Conservation (phyloP, 208 protist species). For the Acanthamoeba triangularis region DNA sequence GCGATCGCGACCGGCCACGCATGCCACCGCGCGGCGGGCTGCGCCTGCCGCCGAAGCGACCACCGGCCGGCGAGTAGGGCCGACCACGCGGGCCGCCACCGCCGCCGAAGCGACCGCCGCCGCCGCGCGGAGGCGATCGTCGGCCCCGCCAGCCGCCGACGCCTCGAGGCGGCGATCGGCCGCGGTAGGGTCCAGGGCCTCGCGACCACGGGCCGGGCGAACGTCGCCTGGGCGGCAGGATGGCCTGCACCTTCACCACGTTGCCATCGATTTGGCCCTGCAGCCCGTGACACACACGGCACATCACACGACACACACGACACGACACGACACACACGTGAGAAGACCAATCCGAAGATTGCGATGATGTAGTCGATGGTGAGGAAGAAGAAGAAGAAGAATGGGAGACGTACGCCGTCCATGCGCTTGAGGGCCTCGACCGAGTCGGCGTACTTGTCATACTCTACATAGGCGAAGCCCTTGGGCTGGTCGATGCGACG, state of each 20-base stretch:
- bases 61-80: neutral
- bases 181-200: conserved; percentile 6
- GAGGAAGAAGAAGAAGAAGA: neutral
- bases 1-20: no score
- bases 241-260: conserved; percentile 30
- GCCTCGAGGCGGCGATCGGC: conserved; percentile 12
- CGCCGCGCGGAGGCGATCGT: neutral
- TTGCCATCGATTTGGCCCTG: conserved; percentile 71
- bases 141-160: neutral
- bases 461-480: conserved; percentile 42
- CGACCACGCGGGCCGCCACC: neutral
- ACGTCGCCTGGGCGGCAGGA: conserved; percentile 31
- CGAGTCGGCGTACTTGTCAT: conserved; percentile 23
- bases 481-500: conserved; percentile 38
- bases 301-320: neutral
- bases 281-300: neutral
- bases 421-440: conserved; percentile 47
- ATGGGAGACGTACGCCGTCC: conserved; percentile 15
- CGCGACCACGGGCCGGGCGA: conserved; percentile 35
- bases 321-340: no score
- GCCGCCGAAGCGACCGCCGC: neutral
- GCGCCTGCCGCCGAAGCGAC: neutral
- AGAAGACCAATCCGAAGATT: neutral
- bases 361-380: no score
- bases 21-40: no score